Conservation (phyloP, 31 red algal genomes). For the Porphyra umbilicalis region DNA sequence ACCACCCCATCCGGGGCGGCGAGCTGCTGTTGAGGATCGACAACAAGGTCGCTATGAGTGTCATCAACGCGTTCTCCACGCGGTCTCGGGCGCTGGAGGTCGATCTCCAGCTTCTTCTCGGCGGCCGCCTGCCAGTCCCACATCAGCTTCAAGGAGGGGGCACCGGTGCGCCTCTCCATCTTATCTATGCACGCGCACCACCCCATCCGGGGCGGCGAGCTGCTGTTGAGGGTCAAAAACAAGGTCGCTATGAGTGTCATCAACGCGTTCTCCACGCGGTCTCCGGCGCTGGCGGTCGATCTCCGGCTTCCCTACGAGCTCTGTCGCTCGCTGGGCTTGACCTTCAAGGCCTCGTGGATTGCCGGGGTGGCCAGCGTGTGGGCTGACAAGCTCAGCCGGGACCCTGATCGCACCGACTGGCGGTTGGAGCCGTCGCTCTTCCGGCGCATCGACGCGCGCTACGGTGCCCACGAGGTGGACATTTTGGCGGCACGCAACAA, state of each 20-base stretch:
- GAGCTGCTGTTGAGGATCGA: not conserved
- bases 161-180: not conserved
- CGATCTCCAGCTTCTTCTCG: constrained; percentile 8
- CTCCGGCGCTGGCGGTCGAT: not conserved
- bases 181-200: not conserved
- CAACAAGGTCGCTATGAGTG: not conserved
- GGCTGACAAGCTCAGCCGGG: not conserved
- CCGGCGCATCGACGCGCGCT: not conserved
- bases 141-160: constrained; percentile 1
- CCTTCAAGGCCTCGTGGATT: not conserved
- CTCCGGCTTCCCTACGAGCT: not conserved
- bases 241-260: not conserved
- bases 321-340: not conserved
- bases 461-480: not conserved
- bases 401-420: not conserved
- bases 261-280: not conserved
- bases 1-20: not conserved
- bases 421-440: not conserved
- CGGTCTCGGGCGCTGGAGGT: too few relatives aligned
- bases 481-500: not conserved
- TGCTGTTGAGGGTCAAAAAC: not conserved
- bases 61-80: not conserved
- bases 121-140: not conserved
- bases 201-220: not conserved
- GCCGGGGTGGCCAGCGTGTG: not conserved